A percentile compares a stretch with the other conserved stretches of the same genome.
Conservation (phyloP, 768 basidiomycete genomes). For the Panaeolus cyanescens region DNA sequence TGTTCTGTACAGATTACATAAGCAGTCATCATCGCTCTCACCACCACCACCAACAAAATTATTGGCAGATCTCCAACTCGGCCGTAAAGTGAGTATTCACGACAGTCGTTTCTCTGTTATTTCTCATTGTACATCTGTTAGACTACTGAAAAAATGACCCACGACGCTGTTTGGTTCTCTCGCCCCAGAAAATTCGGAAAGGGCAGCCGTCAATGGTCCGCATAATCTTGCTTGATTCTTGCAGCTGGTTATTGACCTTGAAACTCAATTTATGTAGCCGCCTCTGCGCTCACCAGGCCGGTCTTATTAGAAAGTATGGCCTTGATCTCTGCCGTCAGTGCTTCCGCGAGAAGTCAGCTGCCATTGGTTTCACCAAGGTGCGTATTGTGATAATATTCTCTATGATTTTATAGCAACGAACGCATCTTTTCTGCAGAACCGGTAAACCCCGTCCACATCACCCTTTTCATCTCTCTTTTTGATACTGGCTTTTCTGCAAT, state of each 20-base stretch:
- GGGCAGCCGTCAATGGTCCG: constrained; percentile 93
- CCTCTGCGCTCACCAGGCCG: constrained; percentile 95
- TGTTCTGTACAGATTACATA: constrained; percentile 43
- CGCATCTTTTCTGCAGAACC: constrained; percentile 20
- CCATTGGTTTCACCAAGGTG: constrained; percentile 96
- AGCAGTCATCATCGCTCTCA: constrained; percentile 18
- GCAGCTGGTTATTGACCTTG: not conserved
- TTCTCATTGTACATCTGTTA: constrained; percentile 1
- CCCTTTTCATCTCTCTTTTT: not conserved
- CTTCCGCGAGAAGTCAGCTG: constrained; percentile 94
- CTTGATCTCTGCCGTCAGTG: constrained; percentile 98
- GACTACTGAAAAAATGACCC: constrained; percentile 70
- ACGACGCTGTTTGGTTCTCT: constrained; percentile 98
- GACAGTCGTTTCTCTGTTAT: not conserved
- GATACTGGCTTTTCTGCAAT: not conserved
- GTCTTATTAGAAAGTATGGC: constrained; percentile 97
- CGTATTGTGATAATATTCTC: constrained; percentile 13
- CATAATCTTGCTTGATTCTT: constrained; percentile 12
- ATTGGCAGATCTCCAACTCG: constrained; percentile 21
- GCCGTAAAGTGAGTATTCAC: constrained; percentile 29
- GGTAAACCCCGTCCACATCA: constrained; percentile 18
- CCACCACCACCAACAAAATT: constrained; percentile 14
- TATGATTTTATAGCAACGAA: not conserved
- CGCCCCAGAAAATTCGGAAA: constrained; percentile 95
- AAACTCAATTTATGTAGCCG: constrained; percentile 55